Evolutionary conservation across 352 stramenopile species (phyloP).

Genomic region (Phytophthora agathidicida): DNA sequence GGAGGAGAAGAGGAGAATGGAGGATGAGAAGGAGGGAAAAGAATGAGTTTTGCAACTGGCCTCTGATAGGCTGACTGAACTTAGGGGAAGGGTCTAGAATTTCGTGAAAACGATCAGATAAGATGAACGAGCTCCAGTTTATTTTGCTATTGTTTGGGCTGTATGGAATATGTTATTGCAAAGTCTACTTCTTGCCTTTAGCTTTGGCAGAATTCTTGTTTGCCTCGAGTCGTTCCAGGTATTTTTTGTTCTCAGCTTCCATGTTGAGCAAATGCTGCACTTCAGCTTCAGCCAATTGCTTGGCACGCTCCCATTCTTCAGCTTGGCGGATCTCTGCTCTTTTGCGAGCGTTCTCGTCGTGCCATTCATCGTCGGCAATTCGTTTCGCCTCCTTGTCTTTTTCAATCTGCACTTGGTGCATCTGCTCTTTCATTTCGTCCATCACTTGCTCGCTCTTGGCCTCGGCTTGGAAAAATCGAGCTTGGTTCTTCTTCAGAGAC

Average conservation of each 20-base stretch:
- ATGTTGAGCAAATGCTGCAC: conserved; percentile 56
- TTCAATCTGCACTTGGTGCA: conserved; percentile 37
- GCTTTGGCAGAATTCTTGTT: conserved; percentile 53
- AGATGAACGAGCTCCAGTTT: too few species aligned
- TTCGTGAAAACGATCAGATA: too few species aligned
- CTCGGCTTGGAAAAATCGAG: conserved; percentile 28
- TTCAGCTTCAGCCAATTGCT: conserved; percentile 42
- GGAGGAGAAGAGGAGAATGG: too few species aligned
- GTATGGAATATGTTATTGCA: not conserved
- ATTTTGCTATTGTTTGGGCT: too few species aligned
- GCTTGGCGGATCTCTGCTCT: conserved; percentile 48
- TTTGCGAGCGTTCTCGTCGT: conserved; percentile 59
- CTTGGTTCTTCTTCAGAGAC: conserved; percentile 54
- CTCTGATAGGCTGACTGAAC: too few species aligned
- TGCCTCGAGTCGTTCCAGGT: conserved; percentile 43
- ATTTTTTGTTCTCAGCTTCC: conserved; percentile 63
- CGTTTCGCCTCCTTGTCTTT: conserved; percentile 45
- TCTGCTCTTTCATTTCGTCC: conserved; percentile 34
- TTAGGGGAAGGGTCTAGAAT: too few species aligned
- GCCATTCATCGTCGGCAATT: conserved; percentile 49
- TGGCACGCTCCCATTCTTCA: conserved; percentile 60
- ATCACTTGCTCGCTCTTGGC: conserved; percentile 28
- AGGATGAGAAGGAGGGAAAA: too few species aligned
- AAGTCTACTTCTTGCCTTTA: conserved; percentile 63
- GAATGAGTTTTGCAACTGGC: too few species aligned